Evolutionary conservation across 23 red algal genomes (phyloP), one percentile per base, ranked within the genome.

Genomic region (Pyropia yezoensis): DNA sequence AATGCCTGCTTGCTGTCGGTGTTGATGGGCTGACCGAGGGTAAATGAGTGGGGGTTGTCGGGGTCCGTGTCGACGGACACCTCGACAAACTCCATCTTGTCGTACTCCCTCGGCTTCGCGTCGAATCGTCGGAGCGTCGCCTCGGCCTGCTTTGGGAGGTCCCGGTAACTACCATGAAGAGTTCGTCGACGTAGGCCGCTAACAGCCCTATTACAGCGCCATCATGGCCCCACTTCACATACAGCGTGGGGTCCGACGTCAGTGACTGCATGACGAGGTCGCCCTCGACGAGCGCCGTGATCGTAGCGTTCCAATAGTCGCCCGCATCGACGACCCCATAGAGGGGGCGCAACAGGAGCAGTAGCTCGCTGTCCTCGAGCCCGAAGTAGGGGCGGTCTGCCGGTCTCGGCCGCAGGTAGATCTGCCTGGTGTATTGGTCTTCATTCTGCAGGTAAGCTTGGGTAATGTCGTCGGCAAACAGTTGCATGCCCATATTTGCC

Each of bases 1-100:
- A 33, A 33, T 6, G 6, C 30, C 30, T 33, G 30, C 30, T 33
- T 33, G 30, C 59, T 0, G 21, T 50, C 11, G 12, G 74, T 1
- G 27, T 84, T 74, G n/a, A 27, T 3, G 2, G 66, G 57, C 25
- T 84, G 79, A 19, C 67, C 28, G 65, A 57, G 69, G 17, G 28
- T 18, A 2, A 74, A 14, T 11, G 12, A 33, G 3, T n/a, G 30
- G 2, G 30, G 30, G 2, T 33, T 18, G 7, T 28, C 70, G 1
- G n/a, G 22, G 17, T 53, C 2, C 0, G 16, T 49, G 1, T 0
- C 14, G 1, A 67, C 14, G 54, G 17, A 24, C 59, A 84, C 63
- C 2, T 28, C 58, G 0, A 52, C 58, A 27, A 84, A 84, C 27
- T 45, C 23, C 47, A 61, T 59, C 28, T 59, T 67, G 30, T 68